Base-by-base conservation (phyloP, 129 eudicot genomes). In the Saussurea involucrata region DNA sequence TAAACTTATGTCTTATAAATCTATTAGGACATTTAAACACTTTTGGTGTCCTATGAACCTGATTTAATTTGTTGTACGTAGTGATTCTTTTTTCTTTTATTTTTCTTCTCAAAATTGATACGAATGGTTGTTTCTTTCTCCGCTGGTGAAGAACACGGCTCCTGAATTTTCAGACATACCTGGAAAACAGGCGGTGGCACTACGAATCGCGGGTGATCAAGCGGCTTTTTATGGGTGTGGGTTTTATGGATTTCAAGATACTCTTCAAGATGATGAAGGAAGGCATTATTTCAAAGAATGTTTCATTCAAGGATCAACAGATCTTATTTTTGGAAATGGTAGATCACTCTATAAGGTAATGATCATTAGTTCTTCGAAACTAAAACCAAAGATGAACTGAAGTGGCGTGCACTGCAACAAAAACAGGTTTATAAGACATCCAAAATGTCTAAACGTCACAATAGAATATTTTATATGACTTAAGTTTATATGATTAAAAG, bases 141-240 rank as follows among this genome's bases (percentile, higher is more conserved):
- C 11, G 7, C 10, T 66, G 36, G 71, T 65, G 70, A 69, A 94
- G 98, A 94, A 94, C 76, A 74, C 90, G 73, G 93, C 96, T 75
- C 98, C 97, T 33, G 20, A 8, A 1, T 36, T 42, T 8, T 88
- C 90, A n/a, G 97, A 97, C 28, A 83, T 28, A 58, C 75, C 24
- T 6, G 97, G 96, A 72, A 93, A 75, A 42, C 98, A 94, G 74
- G 98, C 92, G 15, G 84, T 94, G 75, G 98, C 98, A 22, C 29
- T 90, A 27, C 83, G 93, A 75, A 79, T 91, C 11, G 42, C 69
- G 4, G 95, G 93, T 8, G 98, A 94, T 75, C 83, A 86, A 87
- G 87, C 92, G 5, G 97, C 98, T 11, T 94, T 94, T 63, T 91
- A 91, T 34, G 85, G 88, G 0, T 91, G 98, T 76, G 98, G 98